Evolutionary conservation across 345 rosid species (phyloP).

Genomic region (Pistacia atlantica): DNA sequence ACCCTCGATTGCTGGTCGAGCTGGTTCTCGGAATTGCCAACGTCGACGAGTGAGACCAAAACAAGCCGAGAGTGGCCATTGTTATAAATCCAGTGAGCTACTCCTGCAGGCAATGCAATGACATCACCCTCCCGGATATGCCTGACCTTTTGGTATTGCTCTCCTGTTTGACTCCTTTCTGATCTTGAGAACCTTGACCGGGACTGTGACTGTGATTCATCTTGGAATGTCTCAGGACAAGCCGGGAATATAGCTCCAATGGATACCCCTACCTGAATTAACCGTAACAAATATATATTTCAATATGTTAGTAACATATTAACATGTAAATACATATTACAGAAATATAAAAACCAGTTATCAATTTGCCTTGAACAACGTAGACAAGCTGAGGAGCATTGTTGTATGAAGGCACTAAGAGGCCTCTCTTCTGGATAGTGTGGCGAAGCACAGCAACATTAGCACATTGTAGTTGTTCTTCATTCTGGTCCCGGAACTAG

Average conservation of each 20-base stretch:
- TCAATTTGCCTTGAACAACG: conserved; percentile 39
- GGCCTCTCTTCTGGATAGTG: conserved; percentile 30
- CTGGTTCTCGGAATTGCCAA: conserved; percentile 42
- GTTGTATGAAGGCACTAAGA: conserved; percentile 44
- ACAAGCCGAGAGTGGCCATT: conserved; percentile 37
- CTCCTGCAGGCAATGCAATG: conserved; percentile 46
- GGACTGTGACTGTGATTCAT: conserved; percentile 21
- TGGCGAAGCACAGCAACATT: conserved; percentile 46
- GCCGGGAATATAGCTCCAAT: conserved; percentile 37
- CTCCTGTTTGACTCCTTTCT: conserved; percentile 8
- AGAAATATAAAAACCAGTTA: too few relatives aligned
- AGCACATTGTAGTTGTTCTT: conserved; percentile 44
- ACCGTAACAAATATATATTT: background rate
- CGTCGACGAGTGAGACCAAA: conserved; percentile 34
- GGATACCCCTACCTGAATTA: conserved; percentile 31
- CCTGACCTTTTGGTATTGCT: conserved; percentile 41
- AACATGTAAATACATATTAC: too few relatives aligned
- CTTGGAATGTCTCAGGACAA: conserved; percentile 44
- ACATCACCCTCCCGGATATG: conserved; percentile 42
- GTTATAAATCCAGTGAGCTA: conserved; percentile 50
- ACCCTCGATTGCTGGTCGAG: conserved; percentile 48
- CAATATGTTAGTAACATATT: background rate
- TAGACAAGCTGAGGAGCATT: conserved; percentile 43
- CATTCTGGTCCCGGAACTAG: conserved; percentile 44
- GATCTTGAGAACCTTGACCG: background rate